Evolutionary conservation across 441 rosid genomes (phyloP).

Genomic region (Populus tomentosa): DNA sequence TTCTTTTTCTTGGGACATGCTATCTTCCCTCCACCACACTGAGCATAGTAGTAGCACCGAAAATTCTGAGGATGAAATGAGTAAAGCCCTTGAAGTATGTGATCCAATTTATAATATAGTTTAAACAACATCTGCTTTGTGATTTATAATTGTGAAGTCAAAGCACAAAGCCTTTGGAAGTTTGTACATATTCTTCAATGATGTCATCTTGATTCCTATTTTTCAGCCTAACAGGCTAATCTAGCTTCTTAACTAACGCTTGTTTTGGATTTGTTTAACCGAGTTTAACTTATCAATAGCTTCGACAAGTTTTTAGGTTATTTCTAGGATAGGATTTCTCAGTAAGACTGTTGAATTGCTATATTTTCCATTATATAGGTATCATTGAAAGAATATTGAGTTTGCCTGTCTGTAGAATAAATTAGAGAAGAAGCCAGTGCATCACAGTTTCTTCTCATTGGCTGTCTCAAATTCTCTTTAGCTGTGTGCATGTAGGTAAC

Average conservation of each 20-base stretch:
- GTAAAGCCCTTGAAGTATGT: slow-evolving; percentile 86
- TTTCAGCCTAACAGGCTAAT: not conserved
- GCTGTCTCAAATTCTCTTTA: slow-evolving; percentile 23
- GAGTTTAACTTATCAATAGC: not conserved
- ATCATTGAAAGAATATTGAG: not conserved
- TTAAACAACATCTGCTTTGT: not conserved
- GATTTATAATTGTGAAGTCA: not conserved
- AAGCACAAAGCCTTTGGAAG: not conserved
- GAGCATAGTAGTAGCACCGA: slow-evolving; percentile 87
- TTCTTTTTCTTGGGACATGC: slow-evolving; percentile 81
- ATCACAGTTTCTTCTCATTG: slow-evolving; percentile 1
- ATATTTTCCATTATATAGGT: not conserved
- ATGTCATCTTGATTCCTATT: not conserved
- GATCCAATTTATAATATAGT: not conserved
- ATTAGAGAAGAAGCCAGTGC: not conserved
- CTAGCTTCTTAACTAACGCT: not conserved
- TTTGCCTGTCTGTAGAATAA: not conserved
- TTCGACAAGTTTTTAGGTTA: not conserved
- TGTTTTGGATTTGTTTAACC: not conserved
- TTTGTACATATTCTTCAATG: not conserved
- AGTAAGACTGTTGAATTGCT: not conserved
- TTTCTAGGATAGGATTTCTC: not conserved
- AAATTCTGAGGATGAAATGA: slow-evolving; percentile 84
- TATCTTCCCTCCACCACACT: slow-evolving; percentile 94
- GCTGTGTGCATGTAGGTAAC: slow-evolving; percentile 60